Evolutionary conservation across 2,329 filamentous ascomycete species (phyloP).

Genomic region (Trichoderma lentiforme): DNA sequence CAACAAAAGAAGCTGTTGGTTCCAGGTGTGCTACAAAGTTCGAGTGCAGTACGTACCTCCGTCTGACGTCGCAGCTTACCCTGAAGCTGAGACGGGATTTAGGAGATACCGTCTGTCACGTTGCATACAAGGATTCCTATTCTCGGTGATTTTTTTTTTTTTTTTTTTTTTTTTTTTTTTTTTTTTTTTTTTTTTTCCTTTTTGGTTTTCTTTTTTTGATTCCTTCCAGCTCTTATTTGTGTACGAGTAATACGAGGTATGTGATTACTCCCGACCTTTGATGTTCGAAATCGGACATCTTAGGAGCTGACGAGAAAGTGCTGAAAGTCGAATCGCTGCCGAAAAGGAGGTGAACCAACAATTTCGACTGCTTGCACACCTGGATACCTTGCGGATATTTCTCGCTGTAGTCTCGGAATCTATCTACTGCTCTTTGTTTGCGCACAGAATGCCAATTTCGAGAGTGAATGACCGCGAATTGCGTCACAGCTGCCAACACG

Average conservation of each 20-base stretch:
- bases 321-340: background rate
- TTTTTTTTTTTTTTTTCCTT: background rate
- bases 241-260: background rate
- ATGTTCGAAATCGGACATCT: background rate
- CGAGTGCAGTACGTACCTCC: background rate
- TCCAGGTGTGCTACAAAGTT: background rate
- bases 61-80: background rate
- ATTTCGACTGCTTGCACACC: background rate
- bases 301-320: background rate
- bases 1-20: background rate
- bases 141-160: background rate
- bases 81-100: background rate
- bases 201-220: background rate
- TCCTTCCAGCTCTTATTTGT: background rate
- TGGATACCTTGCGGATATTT: background rate
- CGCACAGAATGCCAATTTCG: background rate
- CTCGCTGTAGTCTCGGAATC: background rate
- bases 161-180: background rate
- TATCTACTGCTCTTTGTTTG: background rate
- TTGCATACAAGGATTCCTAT: background rate
- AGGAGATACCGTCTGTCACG: background rate
- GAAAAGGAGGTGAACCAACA: background rate
- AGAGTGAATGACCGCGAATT: background rate
- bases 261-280: background rate
- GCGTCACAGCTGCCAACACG: background rate